A percentile compares a stretch with the other conserved stretches of the same genome.
Conservation (phyloP, 2,329 filamentous ascomycete genomes). For the Aspergillus quadricinctus region DNA sequence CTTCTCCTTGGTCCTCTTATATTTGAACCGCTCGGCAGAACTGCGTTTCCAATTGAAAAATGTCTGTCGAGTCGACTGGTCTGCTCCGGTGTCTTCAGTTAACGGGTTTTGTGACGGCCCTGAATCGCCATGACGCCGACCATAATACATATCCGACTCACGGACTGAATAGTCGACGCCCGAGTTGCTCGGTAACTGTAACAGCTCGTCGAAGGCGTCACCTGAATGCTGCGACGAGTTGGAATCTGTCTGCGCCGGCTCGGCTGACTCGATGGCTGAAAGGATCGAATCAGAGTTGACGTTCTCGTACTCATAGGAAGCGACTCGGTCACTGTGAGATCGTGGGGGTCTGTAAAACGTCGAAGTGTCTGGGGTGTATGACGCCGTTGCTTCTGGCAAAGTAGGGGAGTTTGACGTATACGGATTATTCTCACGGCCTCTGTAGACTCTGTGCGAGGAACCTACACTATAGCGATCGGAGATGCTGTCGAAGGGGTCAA, state of each 20-base stretch:
- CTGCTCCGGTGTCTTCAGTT: background rate
- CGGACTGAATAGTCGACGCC: slow-evolving; percentile 5
- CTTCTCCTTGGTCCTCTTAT: slow-evolving; percentile 1
- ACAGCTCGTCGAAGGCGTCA: background rate
- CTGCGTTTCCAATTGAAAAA: background rate
- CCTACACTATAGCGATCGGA: background rate
- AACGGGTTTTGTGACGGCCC: background rate
- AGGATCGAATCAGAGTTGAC: background rate
- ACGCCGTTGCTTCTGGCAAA: background rate
- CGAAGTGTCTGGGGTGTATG: background rate
- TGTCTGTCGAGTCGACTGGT: background rate
- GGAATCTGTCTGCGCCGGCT: background rate
- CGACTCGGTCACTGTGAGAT: background rate
- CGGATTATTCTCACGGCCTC: background rate
- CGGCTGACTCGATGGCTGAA: background rate
- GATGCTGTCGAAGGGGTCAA: background rate
- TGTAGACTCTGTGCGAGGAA: background rate
- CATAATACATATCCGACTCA: slow-evolving; percentile 6
- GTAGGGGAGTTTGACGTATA: background rate
- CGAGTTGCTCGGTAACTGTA: background rate
- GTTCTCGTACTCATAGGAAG: background rate
- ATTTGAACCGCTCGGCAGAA: background rate
- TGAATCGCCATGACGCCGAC: background rate
- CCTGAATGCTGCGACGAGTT: background rate
- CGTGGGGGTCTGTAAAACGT: slow-evolving; percentile 1